Base-by-base conservation (phyloP, 1,284 basidiomycete species). In the Apiotrichum gamsii region DNA sequence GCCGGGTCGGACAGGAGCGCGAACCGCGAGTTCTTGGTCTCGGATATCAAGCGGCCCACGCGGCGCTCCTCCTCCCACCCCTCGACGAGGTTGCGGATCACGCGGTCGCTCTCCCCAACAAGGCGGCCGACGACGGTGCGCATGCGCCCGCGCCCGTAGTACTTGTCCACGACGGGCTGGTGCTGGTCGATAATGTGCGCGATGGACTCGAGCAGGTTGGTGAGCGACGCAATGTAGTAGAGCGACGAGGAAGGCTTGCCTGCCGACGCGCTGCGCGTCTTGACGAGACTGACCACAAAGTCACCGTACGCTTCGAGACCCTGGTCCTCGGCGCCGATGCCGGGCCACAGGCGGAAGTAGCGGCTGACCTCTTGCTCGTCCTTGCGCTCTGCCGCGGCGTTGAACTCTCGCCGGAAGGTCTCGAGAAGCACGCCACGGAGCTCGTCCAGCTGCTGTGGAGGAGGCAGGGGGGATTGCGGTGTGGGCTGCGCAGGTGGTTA, bases 101-200 rank as follows among this genome's bases (percentile, higher is more conserved):
- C 83, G 19, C 83, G 77, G 68, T 96, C 91, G 56, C 87, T 89
- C 68, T 97, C 93, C 45, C 82, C 80, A 30, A 95, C 73, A 5
- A 99, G 75, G 32, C 83, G 78, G 14, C 78, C 76, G 3, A 93
- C 80, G 14, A 98, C 91, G 18, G 75, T 79, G 24, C 77, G 75
- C 91, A 95, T 95, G 63, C 85, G 85, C 1, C 88, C 85, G 5
- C 70, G 61, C 0, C 91, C 95, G 62, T 98, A 98, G 70, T 98
- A 95, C 70, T 94, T 94, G 68, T 97, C 93, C 1, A 99, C 94
- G 1, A 98, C 82, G 1, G 91, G 88, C 62, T 95, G 91, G 67
- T 99, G 95, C 65, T 96, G 91, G 62, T 94, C 91, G 33, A 98
- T 84, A 52, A 99, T 90, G 75, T 89, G 82, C 1, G 94, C 95